Evolutionary conservation across 2,329 filamentous ascomycete species (phyloP).

Genomic region (Harringtonia lauricola): DNA sequence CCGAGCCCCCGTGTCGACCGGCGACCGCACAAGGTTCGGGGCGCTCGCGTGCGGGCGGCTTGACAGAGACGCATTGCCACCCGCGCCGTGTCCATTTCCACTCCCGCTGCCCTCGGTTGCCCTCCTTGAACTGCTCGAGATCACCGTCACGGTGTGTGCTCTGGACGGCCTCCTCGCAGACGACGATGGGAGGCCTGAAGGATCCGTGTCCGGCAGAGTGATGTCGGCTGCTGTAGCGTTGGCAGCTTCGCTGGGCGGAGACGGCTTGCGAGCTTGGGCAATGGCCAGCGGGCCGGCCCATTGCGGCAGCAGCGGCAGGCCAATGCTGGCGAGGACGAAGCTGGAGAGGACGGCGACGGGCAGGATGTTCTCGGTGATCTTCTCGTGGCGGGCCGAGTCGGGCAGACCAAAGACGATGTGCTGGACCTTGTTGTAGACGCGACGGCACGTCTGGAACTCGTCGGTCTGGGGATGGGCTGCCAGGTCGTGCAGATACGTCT

Average conservation of each 20-base stretch:
- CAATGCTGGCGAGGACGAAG: slow-evolving; percentile 67
- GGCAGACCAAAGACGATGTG: slow-evolving; percentile 74
- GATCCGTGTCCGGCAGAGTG: slow-evolving; percentile 4
- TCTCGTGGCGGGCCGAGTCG: slow-evolving; percentile 57
- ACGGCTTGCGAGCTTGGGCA: slow-evolving; percentile 68
- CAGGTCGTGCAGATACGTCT: slow-evolving; percentile 77
- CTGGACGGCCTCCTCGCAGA: slow-evolving; percentile 34
- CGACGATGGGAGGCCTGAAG: slow-evolving; percentile 13
- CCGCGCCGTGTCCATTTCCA: background rate
- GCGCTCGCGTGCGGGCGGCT: slow-evolving; percentile 10
- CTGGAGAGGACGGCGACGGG: slow-evolving; percentile 74
- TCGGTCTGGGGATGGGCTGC: slow-evolving; percentile 63
- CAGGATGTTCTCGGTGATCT: slow-evolving; percentile 71
- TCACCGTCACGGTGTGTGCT: slow-evolving; percentile 54
- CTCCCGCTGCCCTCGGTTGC: slow-evolving; percentile 23
- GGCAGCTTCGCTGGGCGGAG: slow-evolving; percentile 46
- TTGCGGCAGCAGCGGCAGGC: slow-evolving; percentile 61
- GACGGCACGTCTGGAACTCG: slow-evolving; percentile 69
- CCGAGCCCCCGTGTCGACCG: background rate
- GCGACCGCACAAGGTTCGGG: slow-evolving; percentile 6
- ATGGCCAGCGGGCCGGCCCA: slow-evolving; percentile 74
- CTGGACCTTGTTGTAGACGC: slow-evolving; percentile 82
- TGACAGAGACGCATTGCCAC: background rate
- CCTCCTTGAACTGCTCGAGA: slow-evolving; percentile 39
- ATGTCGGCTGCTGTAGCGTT: slow-evolving; percentile 13